Base-by-base conservation (phyloP, 495 filamentous ascomycete species). In the Pseudevernia furfuracea region DNA sequence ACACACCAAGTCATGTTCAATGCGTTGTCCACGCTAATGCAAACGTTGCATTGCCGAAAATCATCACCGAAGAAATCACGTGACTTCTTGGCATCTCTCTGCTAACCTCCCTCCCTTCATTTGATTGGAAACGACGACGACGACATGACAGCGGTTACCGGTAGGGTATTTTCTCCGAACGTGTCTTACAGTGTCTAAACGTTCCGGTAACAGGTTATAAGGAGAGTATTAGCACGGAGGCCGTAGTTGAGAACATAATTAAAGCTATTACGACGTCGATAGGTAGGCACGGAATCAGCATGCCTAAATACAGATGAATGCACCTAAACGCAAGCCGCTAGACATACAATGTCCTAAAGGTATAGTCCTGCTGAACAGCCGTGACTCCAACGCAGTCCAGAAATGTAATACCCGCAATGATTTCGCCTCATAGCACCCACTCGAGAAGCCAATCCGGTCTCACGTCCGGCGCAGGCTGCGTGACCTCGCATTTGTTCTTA, bases 401-500 rank as follows among this genome's bases (percentile, higher is more conserved):
- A 2, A 30, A 10, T 30, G 8, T 17, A 34, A 34, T 21, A 34
- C 15, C 30, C 28, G 17, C 28, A 55, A 34, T 21, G 17, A 32
- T 21, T 11, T 9, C 52, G 15, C 30, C 37, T 58, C 39, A 69
- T 36, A 69, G 59, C 12, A 61, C 58, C 68, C 68, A 70, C 36
- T 70, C 68, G 7, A 70, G 66, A 34, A 67, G 66, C 68, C 68
- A 70, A 66, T 70, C 68, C 37, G 68, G 66, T 38, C 66, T 64
- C 34, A 67, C 66, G 39, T 70, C 68, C 56, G 68, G 68, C 60
- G 68, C 68, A 28, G 68, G 68, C 66, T 70, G 68, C 30, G 68
- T 70, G 32, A 70, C 55, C 66, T 70, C 66, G 36, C 58, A 61
- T 53, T 88, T 84, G 46, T 83, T 85, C 74, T 88, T 91, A 62